Evolutionary conservation across 1,284 basidiomycete genomes (phyloP).

Genomic region (Wolfiporia cocos): DNA sequence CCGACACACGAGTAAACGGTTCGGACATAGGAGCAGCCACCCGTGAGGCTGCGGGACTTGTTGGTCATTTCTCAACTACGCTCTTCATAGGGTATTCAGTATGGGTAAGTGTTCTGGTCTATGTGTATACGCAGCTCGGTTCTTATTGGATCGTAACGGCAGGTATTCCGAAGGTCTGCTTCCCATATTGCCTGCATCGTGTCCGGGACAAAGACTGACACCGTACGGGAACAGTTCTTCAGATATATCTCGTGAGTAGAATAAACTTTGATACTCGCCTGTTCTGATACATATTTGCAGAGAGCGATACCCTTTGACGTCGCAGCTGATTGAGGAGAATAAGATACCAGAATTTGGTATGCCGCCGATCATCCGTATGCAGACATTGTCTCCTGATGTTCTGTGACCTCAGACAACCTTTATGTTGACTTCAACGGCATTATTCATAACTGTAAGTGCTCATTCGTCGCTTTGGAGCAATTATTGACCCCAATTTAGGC

Average conservation of each 20-base stretch:
- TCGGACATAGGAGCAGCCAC: no score
- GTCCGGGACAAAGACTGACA: conserved; percentile 1
- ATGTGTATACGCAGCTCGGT: no score
- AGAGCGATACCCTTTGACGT: conserved; percentile 97
- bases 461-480: neutral
- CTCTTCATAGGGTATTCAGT: neutral
- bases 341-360: conserved; percentile 92
- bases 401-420: conserved; percentile 58
- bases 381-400: conserved; percentile 11
- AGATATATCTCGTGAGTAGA: conserved; percentile 73
- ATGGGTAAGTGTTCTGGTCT: conserved; percentile 3
- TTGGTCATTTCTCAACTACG: no score
- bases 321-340: conserved; percentile 95
- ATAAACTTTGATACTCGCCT: neutral
- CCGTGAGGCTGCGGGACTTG: no score
- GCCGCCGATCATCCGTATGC: no score
- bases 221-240: conserved; percentile 52
- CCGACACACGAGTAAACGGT: no score
- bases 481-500: conserved; percentile 34
- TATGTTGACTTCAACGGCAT: conserved; percentile 99
- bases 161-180: conserved; percentile 23
- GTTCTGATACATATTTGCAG: conserved; percentile 34
- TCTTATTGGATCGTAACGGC: no score
- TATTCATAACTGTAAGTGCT: conserved; percentile 85
- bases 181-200: neutral